phyloP scores from a whole-genome alignment of 1,139 yeast species.

The Sugiyamaella sp. region DNA sequence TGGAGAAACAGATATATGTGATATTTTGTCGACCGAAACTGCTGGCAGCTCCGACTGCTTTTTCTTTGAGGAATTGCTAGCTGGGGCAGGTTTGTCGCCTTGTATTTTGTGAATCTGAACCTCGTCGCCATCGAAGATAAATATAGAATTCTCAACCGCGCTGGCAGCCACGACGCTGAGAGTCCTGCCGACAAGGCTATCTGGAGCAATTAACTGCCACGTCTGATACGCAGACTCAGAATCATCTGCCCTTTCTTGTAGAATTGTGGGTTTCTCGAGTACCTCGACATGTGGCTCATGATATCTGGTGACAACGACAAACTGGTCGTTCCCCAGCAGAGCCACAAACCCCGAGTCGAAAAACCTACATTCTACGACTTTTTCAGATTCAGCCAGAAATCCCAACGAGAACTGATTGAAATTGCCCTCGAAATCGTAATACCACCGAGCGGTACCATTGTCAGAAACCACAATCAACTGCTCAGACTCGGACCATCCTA shows the following conservation, averaged over 20 bases:
- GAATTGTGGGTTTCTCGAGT: constrained; percentile 22
- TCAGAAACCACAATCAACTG: constrained; percentile 63
- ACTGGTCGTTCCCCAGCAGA: constrained; percentile 40
- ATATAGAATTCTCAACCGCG: not conserved
- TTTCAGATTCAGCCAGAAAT: constrained; percentile 43
- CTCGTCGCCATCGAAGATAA: constrained; percentile 13
- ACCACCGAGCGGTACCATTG: constrained; percentile 64
- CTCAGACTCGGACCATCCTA: constrained; percentile 61
- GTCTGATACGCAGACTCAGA: constrained; percentile 23
- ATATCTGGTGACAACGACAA: constrained; percentile 43
- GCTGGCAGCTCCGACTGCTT: not conserved
- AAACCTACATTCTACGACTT: constrained; percentile 45
- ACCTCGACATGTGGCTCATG: constrained; percentile 39
- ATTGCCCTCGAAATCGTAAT: constrained; percentile 69
- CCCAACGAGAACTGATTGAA: constrained; percentile 56
- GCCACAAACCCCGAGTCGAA: constrained; percentile 47
- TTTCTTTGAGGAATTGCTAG: not conserved
- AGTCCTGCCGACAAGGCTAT: constrained; percentile 26
- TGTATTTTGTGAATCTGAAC: not conserved
- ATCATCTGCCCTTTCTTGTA: not conserved
- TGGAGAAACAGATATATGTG: constrained; percentile 56
- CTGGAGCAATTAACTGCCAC: constrained; percentile 44
- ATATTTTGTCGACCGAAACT: not conserved
- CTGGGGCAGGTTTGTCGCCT: no score
- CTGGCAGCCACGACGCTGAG: constrained; percentile 36